These are phyloP conservation scores for Stemphylium lycopersici DNA, from an alignment of 2,329 filamentous ascomycete species.

Conservation along the genomic window DNA sequence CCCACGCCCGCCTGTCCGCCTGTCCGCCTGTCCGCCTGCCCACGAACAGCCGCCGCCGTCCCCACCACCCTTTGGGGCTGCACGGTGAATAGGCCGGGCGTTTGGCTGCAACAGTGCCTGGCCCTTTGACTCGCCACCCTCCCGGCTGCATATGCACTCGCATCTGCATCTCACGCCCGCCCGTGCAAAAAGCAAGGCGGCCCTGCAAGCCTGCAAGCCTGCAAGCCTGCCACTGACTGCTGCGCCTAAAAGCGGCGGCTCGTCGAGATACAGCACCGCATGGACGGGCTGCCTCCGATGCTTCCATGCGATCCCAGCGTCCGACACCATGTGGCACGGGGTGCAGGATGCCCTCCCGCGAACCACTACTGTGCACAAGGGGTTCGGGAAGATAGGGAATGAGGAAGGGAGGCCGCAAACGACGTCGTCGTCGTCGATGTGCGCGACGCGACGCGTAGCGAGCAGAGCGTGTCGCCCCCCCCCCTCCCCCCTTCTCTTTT, in stretches of 20 bases:
- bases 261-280: constrained; percentile 7
- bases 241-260: constrained; percentile 26
- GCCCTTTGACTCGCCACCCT: background rate
- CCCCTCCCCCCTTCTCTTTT: background rate
- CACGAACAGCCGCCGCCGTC: constrained; percentile 11
- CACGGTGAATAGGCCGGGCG: constrained; percentile 1
- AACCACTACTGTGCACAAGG: constrained; percentile 18
- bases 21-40: no score
- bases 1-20: no score
- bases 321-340: constrained; percentile 21
- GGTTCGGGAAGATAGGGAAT: constrained; percentile 5
- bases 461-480: background rate
- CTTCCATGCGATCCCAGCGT: constrained; percentile 26
- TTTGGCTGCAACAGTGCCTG: background rate
- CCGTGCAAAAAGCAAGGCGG: constrained; percentile 1
- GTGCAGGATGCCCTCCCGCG: constrained; percentile 14
- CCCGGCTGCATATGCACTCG: background rate
- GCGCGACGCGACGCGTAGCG: background rate
- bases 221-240: no score
- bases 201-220: background rate
- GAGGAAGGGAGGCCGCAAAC: constrained; percentile 3
- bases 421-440: background rate
- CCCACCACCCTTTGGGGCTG: background rate
- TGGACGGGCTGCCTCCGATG: constrained; percentile 16
- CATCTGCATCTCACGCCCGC: no score